Base-by-base conservation (phyloP, 176 grass and related monocot species). In the Carex myosuroides region DNA sequence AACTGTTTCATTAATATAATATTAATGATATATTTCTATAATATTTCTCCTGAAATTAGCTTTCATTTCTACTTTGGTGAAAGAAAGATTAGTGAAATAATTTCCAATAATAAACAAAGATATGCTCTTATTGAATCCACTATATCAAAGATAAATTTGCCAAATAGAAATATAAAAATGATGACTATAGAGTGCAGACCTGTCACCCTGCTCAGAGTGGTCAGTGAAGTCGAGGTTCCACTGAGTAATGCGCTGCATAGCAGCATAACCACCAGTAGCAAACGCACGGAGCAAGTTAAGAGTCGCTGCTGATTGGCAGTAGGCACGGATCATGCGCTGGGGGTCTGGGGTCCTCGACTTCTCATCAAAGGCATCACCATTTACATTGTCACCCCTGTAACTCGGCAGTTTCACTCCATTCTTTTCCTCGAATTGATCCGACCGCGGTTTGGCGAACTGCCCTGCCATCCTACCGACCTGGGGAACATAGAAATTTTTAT, bases 191-290 rank as follows among this genome's bases (percentile, higher is more conserved):
- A 53, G 3, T 46, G 9, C 89, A 88, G 71, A 92, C 92, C 92
- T 87, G 76, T 94, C 96, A 4, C 93, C 96, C 87, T 98, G 92
- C 81, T 98, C 96, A 54, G 50, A 95, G 89, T 95, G 91, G n/a
- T 89, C 91, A 79, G 92, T 93, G 89, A 98, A 98, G 68, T 98
- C 95, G 3, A 98, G 89, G 80, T 98, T 95, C 96, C 96, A 98
- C 46, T 92, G 92, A 11, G 90, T 98, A 52, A 98, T 83, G 2
- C 96, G 85, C 71, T 98, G 93, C 93, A 98, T 95, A 10, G 93
- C 91, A 1, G 96, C 96, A 46, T 98, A 98, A 4, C 96, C 96
- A 86, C 96, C 92, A 2, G 96, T 98, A 0, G 96, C 96, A 35
- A 98, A 95, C 1, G 96, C 92, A 7, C 93, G 89, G 68, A 98